Evolutionary conservation across 2,329 filamentous ascomycete species (phyloP).

Genomic region (Thelonectria olida): DNA sequence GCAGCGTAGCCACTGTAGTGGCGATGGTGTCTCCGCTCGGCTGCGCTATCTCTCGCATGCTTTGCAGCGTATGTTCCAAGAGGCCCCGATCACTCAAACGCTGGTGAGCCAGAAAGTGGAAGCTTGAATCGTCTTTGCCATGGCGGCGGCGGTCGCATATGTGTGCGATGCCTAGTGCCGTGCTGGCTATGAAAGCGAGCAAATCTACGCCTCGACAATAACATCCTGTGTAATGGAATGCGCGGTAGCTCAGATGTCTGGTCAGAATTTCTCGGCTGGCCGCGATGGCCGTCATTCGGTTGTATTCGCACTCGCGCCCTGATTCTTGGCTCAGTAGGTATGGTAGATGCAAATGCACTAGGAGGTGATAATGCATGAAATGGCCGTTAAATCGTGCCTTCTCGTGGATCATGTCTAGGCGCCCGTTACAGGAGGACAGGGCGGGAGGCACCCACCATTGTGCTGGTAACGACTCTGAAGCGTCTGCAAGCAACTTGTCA

Average conservation of each 20-base stretch:
- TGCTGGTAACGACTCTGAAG: conserved; percentile 50
- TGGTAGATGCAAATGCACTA: conserved; percentile 63
- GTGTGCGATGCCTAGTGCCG: conserved; percentile 59
- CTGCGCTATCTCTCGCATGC: conserved; percentile 47
- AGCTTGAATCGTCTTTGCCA: conserved; percentile 6
- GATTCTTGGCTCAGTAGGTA: conserved; percentile 56
- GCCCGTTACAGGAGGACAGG: conserved; percentile 20
- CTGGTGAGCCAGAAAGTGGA: conserved; percentile 51
- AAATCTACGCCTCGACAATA: conserved; percentile 60
- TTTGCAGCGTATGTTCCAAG: conserved; percentile 47
- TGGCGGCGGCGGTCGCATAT: conserved; percentile 38
- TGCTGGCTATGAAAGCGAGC: conserved; percentile 57
- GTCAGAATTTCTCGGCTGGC: conserved; percentile 60
- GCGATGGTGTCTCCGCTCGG: conserved; percentile 50
- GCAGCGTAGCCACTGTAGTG: conserved; percentile 49
- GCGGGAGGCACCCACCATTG: conserved; percentile 58
- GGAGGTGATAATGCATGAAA: conserved; percentile 59
- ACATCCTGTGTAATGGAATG: conserved; percentile 48
- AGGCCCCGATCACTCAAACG: conserved; percentile 53
- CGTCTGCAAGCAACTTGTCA: conserved; percentile 56
- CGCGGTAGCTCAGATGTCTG: conserved; percentile 56
- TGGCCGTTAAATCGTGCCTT: conserved; percentile 53
- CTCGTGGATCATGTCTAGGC: conserved; percentile 39
- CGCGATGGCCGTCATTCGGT: conserved; percentile 53
- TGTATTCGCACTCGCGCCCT: conserved; percentile 53